A percentile compares a stretch with the other conserved stretches of the same genome.
Evolutionary conservation across 2,329 filamentous ascomycete species (phyloP).

Genomic region (Dactylellina leptospora): DNA sequence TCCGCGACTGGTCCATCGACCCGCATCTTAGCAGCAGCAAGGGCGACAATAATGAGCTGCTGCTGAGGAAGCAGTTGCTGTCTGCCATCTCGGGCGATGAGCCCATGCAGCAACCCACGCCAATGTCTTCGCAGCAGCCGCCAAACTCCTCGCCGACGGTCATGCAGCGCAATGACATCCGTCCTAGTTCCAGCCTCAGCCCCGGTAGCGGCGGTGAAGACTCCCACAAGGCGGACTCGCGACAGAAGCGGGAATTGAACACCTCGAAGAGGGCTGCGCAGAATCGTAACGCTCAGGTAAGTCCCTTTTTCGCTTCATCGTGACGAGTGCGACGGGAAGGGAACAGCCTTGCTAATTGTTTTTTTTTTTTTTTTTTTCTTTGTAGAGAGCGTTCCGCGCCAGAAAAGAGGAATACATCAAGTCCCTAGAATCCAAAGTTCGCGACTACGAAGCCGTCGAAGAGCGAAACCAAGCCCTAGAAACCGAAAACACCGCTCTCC

Average conservation of each 20-base stretch:
- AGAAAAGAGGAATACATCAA: conserved; percentile 98
- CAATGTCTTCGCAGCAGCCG: conserved; percentile 44
- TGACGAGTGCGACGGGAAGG: conserved; percentile 54
- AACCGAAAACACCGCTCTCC: conserved; percentile 85
- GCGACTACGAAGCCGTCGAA: conserved; percentile 78
- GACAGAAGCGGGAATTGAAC: conserved; percentile 81
- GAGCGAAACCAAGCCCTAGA: conserved; percentile 81
- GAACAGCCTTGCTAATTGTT: too few relatives aligned
- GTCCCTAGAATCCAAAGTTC: conserved; percentile 92
- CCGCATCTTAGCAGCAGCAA: conserved; percentile 42
- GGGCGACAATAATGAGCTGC: conserved; percentile 18
- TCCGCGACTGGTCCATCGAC: conserved; percentile 45
- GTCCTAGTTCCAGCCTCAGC: conserved; percentile 48
- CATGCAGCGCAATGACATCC: conserved; percentile 37
- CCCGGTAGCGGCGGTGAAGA: conserved; percentile 48
- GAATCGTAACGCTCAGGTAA: conserved; percentile 94
- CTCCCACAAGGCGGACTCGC: conserved; percentile 44
- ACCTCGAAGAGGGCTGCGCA: conserved; percentile 96
- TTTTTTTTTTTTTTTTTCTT: too few relatives aligned
- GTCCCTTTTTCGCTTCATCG: conserved; percentile 58
- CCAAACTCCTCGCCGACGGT: conserved; percentile 47
- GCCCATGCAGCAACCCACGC: conserved; percentile 42
- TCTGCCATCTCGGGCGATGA: conserved; percentile 51
- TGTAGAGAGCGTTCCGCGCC: conserved; percentile 93
- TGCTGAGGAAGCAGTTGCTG: conserved; percentile 41